phyloP scores from a whole-genome alignment of 2,329 filamentous ascomycete species.

The Xylariaceae sp. region DNA sequence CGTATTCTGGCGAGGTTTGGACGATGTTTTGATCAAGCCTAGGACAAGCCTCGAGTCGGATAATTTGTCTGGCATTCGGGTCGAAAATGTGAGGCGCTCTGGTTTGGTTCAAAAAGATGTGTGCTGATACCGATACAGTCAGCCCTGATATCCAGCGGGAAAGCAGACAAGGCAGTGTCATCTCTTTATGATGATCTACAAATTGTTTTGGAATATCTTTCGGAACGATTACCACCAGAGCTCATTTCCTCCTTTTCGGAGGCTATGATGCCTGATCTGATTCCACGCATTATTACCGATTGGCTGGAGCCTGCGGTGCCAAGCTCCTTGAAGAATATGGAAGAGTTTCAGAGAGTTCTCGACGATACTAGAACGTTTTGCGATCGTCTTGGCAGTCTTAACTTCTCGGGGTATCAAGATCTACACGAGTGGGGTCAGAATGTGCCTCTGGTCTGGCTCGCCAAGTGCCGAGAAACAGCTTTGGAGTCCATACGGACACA shows the following conservation, averaged over 20 bases:
- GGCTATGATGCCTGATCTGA: conserved; percentile 64
- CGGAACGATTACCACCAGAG: conserved; percentile 47
- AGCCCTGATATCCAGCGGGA: conserved; percentile 39
- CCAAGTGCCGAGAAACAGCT: conserved; percentile 72
- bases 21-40: conserved; percentile 55
- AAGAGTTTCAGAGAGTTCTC: conserved; percentile 66
- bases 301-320: conserved; percentile 79
- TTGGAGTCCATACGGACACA: conserved; percentile 68
- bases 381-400: conserved; percentile 52
- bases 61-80: conserved; percentile 37
- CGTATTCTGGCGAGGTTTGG: conserved; percentile 57
- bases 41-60: conserved; percentile 45
- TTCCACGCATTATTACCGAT: conserved; percentile 60
- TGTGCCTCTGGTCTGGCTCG: conserved; percentile 78
- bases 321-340: conserved; percentile 64
- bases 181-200: conserved; percentile 51
- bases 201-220: conserved; percentile 47
- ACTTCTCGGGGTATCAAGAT: conserved; percentile 58
- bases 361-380: conserved; percentile 61
- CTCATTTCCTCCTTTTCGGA: conserved; percentile 58
- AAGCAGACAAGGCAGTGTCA: conserved; percentile 42
- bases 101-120: neutral
- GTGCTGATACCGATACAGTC: conserved; percentile 34
- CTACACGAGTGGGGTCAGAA: conserved; percentile 75
- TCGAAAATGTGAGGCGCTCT: conserved; percentile 35